Evolutionary conservation across 2,329 filamentous ascomycete genomes (phyloP).

Genomic region (Tolypocladium tundrense): DNA sequence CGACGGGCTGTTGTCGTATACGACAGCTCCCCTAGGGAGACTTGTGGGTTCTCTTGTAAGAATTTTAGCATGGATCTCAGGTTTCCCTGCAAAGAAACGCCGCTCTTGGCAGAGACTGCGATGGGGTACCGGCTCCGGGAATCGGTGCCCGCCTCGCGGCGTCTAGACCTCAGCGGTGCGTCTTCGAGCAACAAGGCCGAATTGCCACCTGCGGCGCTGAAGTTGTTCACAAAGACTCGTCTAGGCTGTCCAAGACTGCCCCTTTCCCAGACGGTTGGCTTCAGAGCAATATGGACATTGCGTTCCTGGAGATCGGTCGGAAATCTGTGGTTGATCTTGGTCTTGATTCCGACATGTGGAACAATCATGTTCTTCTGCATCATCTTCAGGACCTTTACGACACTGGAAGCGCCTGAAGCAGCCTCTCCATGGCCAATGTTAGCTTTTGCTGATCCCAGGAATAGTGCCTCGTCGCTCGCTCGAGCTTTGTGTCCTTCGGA

Average conservation of each 20-base stretch:
- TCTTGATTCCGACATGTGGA: conserved; percentile 59
- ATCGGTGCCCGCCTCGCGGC: conserved; percentile 27
- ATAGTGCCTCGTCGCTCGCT: conserved; percentile 38
- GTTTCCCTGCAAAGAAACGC: conserved; percentile 14
- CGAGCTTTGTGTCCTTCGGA: conserved; percentile 20
- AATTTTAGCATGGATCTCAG: conserved; percentile 24
- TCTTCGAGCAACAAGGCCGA: conserved; percentile 58
- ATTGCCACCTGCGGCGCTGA: conserved; percentile 62
- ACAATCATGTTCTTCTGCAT: conserved; percentile 49
- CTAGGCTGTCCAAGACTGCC: conserved; percentile 28
- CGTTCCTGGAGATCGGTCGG: conserved; percentile 45
- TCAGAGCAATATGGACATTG: conserved; percentile 47
- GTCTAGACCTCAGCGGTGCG: conserved; percentile 28
- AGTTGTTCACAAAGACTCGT: conserved; percentile 55
- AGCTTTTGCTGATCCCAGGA: conserved; percentile 53
- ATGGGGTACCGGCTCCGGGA: conserved; percentile 18
- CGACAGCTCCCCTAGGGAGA: conserved; percentile 31
- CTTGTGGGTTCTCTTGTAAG: conserved; percentile 26
- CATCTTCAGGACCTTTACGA: conserved; percentile 48
- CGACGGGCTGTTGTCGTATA: conserved; percentile 44
- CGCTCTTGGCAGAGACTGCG: conserved; percentile 6
- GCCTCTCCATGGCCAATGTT: conserved; percentile 57
- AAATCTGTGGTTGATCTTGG: conserved; percentile 48
- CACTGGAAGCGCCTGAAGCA: conserved; percentile 42
- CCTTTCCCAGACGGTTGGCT: conserved; percentile 39